Percentiles rank a stretch among this genome's conserved stretches.
These are phyloP conservation scores for Sonneratia alba DNA, from an alignment of 345 rosid genomes.

Conservation along the genomic window DNA sequence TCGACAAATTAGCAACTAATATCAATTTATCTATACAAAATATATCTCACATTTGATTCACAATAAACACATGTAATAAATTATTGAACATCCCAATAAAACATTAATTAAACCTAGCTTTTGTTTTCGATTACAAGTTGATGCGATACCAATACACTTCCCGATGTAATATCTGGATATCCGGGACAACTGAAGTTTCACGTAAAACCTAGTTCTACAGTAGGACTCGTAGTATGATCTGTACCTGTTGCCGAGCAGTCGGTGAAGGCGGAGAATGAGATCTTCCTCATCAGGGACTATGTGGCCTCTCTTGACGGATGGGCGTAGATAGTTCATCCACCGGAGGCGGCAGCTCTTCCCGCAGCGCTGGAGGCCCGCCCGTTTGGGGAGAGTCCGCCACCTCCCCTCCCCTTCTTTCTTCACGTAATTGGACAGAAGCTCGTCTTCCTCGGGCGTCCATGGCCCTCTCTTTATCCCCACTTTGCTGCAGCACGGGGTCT, in stretches of 20 bases:
- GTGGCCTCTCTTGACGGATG: conserved; percentile 61
- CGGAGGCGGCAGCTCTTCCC: conserved; percentile 92
- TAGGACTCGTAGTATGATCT: background rate
- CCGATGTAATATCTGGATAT: too few species aligned
- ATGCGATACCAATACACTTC: too few species aligned
- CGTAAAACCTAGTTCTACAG: background rate
- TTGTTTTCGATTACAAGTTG: too few species aligned
- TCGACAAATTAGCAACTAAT: background rate
- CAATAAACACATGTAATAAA: too few species aligned
- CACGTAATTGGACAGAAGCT: conserved; percentile 45
- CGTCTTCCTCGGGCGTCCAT: conserved; percentile 84
- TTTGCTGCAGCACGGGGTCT: conserved; percentile 61
- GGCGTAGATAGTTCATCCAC: conserved; percentile 93
- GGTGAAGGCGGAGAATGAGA: conserved; percentile 90
- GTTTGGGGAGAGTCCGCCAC: conserved; percentile 77
- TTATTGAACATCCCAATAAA: background rate
- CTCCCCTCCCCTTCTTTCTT: conserved; percentile 70
- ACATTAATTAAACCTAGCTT: background rate
- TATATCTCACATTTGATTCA: background rate
- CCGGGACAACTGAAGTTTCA: background rate
- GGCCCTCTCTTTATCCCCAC: conserved; percentile 79
- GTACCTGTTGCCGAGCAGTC: conserved; percentile 58
- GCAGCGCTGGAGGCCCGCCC: conserved; percentile 74
- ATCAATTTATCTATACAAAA: background rate
- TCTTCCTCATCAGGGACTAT: conserved; percentile 83